These are phyloP conservation scores for Pleurotus pulmonarius DNA, from an alignment of 768 basidiomycete species.

Conservation along the genomic window DNA sequence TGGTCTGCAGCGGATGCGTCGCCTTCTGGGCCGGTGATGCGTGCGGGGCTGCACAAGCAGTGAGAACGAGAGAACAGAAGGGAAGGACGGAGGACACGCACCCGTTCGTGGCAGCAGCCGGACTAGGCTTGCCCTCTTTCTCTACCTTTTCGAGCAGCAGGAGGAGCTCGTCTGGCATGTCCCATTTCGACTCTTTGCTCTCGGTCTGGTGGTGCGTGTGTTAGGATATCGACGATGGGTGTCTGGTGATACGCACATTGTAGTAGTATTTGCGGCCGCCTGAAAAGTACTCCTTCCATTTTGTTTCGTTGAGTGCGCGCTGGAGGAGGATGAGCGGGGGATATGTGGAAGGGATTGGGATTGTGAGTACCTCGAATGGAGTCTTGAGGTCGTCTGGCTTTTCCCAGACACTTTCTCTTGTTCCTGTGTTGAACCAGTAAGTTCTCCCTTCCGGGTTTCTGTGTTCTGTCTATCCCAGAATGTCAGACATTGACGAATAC, in stretches of 20 bases:
- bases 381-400: slow-evolving; percentile 95
- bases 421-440: slow-evolving; percentile 93
- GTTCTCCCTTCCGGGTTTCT: slow-evolving; percentile 95
- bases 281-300: slow-evolving; percentile 96
- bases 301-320: slow-evolving; percentile 85
- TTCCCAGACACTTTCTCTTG: slow-evolving; percentile 94
- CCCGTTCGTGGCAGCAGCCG: slow-evolving; percentile 9
- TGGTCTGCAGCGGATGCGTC: slow-evolving; percentile 46
- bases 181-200: slow-evolving; percentile 95
- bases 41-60: slow-evolving; percentile 18
- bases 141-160: slow-evolving; percentile 84
- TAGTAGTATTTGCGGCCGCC: slow-evolving; percentile 91
- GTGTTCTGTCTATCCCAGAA: slow-evolving; percentile 71
- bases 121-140: slow-evolving; percentile 52
- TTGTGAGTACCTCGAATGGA: slow-evolving; percentile 73
- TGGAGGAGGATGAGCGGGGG: slow-evolving; percentile 25
- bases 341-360: neutral
- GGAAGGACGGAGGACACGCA: slow-evolving; percentile 9
- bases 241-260: slow-evolving; percentile 37
- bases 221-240: too few relatives aligned
- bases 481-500: neutral
- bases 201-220: slow-evolving; percentile 48
- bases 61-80: neutral
- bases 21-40: slow-evolving; percentile 26
- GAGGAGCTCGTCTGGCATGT: slow-evolving; percentile 90